These are phyloP conservation scores for Apocynum venetum DNA, from an alignment of 257 asterid genomes.

Conservation along the genomic window DNA sequence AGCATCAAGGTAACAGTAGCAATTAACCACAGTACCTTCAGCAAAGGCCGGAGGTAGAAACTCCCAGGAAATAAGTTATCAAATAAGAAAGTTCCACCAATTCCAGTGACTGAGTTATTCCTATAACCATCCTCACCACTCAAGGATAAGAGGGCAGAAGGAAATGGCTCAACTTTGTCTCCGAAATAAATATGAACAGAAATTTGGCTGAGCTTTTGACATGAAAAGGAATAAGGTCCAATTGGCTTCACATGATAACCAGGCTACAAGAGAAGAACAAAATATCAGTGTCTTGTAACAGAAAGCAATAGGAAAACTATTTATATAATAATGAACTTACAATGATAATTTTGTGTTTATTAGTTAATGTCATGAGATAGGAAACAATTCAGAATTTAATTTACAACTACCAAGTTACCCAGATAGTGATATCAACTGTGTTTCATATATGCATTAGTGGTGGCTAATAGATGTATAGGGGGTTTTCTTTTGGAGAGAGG, in stretches of 20 bases:
- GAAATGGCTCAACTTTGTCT: constrained; percentile 65
- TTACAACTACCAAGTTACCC: not conserved
- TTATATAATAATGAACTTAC: not conserved
- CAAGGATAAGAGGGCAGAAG: constrained; percentile 83
- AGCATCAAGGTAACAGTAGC: not conserved
- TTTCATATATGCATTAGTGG: not conserved
- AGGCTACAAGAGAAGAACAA: constrained; percentile 53
- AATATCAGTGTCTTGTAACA: constrained; percentile 10
- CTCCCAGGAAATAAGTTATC: constrained; percentile 89
- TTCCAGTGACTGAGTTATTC: constrained; percentile 82
- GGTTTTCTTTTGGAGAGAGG: not conserved
- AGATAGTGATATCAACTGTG: not conserved
- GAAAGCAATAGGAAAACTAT: not conserved
- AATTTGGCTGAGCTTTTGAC: constrained; percentile 87
- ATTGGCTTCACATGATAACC: constrained; percentile 79
- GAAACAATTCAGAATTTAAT: not conserved
- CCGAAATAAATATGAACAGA: constrained; percentile 51
- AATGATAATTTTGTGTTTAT: not conserved
- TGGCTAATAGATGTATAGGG: not conserved
- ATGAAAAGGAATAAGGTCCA: constrained; percentile 71
- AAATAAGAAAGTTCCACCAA: constrained; percentile 69
- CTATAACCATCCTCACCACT: constrained; percentile 99
- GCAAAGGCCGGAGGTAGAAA: constrained; percentile 90
- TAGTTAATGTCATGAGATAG: not conserved
- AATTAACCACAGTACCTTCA: constrained; percentile 54